Conservation (phyloP, 2,329 filamentous ascomycete species). For the Aspergillus unguis region DNA sequence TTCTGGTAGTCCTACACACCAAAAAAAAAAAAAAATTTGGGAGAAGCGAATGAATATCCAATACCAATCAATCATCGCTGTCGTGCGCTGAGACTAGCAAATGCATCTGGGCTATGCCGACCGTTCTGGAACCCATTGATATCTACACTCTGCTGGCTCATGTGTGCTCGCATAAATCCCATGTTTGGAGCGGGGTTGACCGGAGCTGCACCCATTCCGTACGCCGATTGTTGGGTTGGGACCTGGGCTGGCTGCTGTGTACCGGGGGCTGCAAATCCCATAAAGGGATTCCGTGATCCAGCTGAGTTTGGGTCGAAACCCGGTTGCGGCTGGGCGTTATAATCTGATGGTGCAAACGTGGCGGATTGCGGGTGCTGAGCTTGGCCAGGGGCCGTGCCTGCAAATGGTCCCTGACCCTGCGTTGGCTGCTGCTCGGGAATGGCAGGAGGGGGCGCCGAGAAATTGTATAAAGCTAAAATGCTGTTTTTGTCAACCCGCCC, state of each 20-base stretch:
- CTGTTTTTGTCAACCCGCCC: constrained; percentile 46
- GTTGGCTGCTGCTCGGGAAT: constrained; percentile 34
- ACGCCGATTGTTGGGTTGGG: constrained; percentile 13
- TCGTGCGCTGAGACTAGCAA: constrained; percentile 49
- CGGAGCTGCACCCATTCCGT: constrained; percentile 15
- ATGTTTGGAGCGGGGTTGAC: constrained; percentile 14
- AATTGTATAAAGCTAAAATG: constrained; percentile 47
- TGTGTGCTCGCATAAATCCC: constrained; percentile 32
- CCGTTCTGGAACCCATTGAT: constrained; percentile 46
- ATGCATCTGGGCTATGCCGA: constrained; percentile 50
- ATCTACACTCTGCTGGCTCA: constrained; percentile 50
- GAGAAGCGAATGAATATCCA: constrained; percentile 2
- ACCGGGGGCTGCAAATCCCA: constrained; percentile 12
- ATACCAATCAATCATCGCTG: constrained; percentile 29
- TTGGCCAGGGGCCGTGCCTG: constrained; percentile 20
- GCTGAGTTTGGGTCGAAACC: constrained; percentile 18
- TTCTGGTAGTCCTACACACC: not conserved
- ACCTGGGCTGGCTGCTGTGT: constrained; percentile 7
- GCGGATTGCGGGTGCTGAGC: constrained; percentile 19
- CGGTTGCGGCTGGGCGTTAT: constrained; percentile 13
- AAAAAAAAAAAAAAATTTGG: not conserved
- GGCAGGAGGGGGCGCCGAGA: constrained; percentile 37
- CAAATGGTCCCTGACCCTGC: constrained; percentile 21
- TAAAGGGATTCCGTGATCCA: constrained; percentile 28
- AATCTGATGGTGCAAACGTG: constrained; percentile 13